A percentile compares a stretch with the other conserved stretches of the same genome.
Conservation (phyloP, 306 rosid genomes). For the Prunus mume region DNA sequence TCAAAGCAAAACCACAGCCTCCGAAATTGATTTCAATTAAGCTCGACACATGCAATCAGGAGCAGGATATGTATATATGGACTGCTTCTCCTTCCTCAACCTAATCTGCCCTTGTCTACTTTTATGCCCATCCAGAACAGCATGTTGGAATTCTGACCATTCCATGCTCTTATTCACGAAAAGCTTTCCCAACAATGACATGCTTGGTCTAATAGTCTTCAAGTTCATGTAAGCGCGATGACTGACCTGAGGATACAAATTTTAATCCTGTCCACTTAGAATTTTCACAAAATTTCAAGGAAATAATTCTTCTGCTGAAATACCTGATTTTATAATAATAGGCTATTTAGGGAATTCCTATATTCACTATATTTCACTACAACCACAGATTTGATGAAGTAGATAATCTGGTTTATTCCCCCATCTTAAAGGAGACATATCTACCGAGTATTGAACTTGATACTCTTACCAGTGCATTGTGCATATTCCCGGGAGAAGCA, state of each 20-base stretch:
- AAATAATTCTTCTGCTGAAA: neutral
- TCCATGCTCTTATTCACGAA: slow-evolving; percentile 68
- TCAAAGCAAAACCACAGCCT: neutral
- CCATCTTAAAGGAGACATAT: neutral
- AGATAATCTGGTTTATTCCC: neutral
- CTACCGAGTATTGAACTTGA: too few species aligned
- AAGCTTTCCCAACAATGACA: slow-evolving; percentile 74
- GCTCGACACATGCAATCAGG: slow-evolving; percentile 88
- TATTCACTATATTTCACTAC: neutral
- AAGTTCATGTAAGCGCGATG: slow-evolving; percentile 74
- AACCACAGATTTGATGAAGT: neutral
- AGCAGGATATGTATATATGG: slow-evolving; percentile 88
- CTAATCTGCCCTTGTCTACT: slow-evolving; percentile 85
- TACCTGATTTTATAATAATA: neutral
- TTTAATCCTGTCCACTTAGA: neutral
- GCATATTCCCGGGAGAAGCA: slow-evolving; percentile 99
- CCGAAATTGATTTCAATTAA: neutral
- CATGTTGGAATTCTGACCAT: slow-evolving; percentile 70
- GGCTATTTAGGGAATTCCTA: neutral
- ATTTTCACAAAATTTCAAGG: neutral
- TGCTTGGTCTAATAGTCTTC: slow-evolving; percentile 91
- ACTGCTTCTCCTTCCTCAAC: slow-evolving; percentile 77
- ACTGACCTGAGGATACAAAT: slow-evolving; percentile 63
- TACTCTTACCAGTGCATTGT: slow-evolving; percentile 85
- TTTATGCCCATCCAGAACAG: slow-evolving; percentile 71